phyloP scores from a whole-genome alignment of 176 grass and related monocot genomes.

The Triticum urartu region DNA sequence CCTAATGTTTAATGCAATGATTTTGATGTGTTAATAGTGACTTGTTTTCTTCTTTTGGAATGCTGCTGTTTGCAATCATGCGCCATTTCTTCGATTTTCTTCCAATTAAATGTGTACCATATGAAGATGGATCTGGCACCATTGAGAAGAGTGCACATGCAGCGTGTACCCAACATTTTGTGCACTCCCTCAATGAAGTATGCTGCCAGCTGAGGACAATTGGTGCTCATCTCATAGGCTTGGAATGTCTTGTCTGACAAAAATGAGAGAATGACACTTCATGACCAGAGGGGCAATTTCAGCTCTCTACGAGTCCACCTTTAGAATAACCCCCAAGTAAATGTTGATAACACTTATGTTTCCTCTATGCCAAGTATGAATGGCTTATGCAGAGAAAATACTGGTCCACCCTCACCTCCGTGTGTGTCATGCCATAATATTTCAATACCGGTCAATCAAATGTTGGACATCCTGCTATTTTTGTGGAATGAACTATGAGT shows the following conservation, averaged over 20 bases:
- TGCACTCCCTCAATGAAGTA: background rate
- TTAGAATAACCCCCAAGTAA: constrained; percentile 10
- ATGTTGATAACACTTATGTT: background rate
- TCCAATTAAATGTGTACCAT: background rate
- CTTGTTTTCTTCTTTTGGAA: background rate
- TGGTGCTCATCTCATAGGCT: constrained; percentile 57
- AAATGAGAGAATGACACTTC: constrained; percentile 21
- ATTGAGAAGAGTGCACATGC: background rate
- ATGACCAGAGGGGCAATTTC: constrained; percentile 31
- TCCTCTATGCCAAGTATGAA: constrained; percentile 1
- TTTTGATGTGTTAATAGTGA: background rate
- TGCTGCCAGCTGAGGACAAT: background rate
- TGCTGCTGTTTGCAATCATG: background rate
- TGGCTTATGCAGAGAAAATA: background rate
- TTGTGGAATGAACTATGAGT: too few species aligned
- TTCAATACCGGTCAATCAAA: too few species aligned
- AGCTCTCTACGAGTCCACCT: background rate
- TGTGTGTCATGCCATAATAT: too few species aligned
- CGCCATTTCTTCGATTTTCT: background rate
- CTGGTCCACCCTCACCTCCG: too few species aligned
- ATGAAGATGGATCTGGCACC: background rate
- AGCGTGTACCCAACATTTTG: background rate
- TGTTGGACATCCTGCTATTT: too few species aligned
- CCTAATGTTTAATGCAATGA: background rate
- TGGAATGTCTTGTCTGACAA: constrained; percentile 58